These are phyloP conservation scores for Kurtzmaniella fragi DNA, from an alignment of 805 yeast species.

Conservation along the genomic window DNA sequence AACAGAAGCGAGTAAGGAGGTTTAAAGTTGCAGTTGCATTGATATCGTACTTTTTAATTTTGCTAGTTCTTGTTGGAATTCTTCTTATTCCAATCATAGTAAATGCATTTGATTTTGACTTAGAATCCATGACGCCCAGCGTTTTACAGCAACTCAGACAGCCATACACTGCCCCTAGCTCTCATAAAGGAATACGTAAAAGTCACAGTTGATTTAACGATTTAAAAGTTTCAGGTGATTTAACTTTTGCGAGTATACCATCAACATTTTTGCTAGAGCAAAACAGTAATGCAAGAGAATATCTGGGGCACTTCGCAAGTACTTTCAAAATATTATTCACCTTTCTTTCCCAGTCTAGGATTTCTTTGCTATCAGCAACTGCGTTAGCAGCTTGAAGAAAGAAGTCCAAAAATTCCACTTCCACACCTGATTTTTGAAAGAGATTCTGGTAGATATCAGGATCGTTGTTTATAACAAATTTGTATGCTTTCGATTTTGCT, in stretches of 20 bases:
- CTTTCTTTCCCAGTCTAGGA: conserved; percentile 5
- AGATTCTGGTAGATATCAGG: conserved; percentile 18
- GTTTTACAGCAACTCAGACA: conserved; percentile 31
- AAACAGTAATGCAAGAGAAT: conserved; percentile 29
- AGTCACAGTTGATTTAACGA: conserved; percentile 7
- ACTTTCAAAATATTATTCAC: conserved; percentile 16
- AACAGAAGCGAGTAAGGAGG: conserved; percentile 36
- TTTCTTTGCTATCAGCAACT: conserved; percentile 7
- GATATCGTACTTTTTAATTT: conserved; percentile 26
- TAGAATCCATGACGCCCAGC: conserved; percentile 38
- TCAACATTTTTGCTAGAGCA: conserved; percentile 16
- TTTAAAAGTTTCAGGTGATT: conserved; percentile 5
- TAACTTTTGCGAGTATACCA: conserved; percentile 3
- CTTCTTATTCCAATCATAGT: conserved; percentile 36
- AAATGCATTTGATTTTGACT: conserved; percentile 31
- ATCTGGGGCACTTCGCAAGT: conserved; percentile 32
- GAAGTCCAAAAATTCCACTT: conserved; percentile 43
- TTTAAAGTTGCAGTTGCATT: conserved; percentile 26
- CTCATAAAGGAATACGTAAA: conserved; percentile 32
- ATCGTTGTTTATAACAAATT: conserved; percentile 29
- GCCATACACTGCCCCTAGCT: conserved; percentile 28
- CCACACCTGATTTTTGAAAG: conserved; percentile 44
- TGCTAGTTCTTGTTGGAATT: conserved; percentile 22
- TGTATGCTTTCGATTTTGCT: conserved; percentile 25
- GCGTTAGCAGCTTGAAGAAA: conserved; percentile 38